Base-by-base conservation (phyloP, 345 rosid species). In the Citrus hindsii region DNA sequence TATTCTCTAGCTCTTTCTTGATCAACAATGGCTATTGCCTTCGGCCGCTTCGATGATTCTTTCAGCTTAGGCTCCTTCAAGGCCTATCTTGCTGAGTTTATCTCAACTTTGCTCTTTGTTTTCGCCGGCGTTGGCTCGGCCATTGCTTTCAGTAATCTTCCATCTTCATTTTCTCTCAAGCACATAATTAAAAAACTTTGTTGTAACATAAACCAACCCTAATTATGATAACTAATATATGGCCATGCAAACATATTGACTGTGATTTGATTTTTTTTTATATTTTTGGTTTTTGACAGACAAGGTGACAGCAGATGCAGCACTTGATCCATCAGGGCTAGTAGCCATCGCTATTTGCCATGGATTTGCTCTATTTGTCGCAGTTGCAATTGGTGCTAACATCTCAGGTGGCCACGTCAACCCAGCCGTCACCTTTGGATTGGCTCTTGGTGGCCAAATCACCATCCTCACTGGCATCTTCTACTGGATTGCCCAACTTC, bases 371-470 rank as follows among this genome's bases (percentile, higher is more conserved):
- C 93, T 95, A 70, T 95, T 95, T 73, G 98, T 95, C n/a, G 95
- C 97, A 0, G 98, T 93, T 0, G 75, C 98, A 9, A 82, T 95
- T 0, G 95, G 92, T 16, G 98, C 98, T 64, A 95, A 95, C 87
- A 93, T 93, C 87, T 93, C 98, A 13, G 98, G 98, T 42, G 98
- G 98, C 28, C 98, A 95, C 74, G 98, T 95, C 33, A 93, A 95
- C 87, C 98, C 98, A 6, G 98, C 98, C 12, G 98, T 95, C 76
- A 95, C 98, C 67, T 89, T 92, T 40, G 98, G 98, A 9, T 84
- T 95, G 82, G 98, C 98, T 77, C 88, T 95, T 10, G 97, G 98
- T 65, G 98, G 98, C 68, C 95, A 93, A 55, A 93, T 95, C 88
- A 92, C 98, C 79, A 58, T 95, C 83, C 91, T 95, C 81, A 92